These are phyloP conservation scores for Jaltomata sinuosa DNA, from an alignment of 257 asterid genomes.

Conservation along the genomic window DNA sequence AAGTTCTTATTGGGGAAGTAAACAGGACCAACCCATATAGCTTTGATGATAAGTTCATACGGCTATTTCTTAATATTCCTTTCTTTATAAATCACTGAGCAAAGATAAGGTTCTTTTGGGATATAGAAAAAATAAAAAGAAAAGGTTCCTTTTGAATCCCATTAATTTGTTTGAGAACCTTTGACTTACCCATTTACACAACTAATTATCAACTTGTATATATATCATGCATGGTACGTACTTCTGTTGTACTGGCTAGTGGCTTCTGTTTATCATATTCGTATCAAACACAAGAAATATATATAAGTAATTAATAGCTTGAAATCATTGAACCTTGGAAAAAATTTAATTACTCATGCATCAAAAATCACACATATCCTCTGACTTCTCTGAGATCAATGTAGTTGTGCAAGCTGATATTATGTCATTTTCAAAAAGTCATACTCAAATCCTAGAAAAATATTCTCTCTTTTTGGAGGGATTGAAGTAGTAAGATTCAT, in stretches of 20 bases:
- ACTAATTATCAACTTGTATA: neutral
- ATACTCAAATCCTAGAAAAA: neutral
- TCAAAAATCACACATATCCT: neutral
- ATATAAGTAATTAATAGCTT: neutral
- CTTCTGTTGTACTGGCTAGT: neutral
- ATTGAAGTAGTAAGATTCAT: constrained; percentile 51
- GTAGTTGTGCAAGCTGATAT: neutral
- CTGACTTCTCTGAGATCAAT: neutral
- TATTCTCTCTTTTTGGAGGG: constrained; percentile 11
- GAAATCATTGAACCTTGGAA: neutral
- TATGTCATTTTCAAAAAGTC: neutral
- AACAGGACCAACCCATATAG: neutral
- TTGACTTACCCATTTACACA: neutral
- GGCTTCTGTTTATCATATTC: neutral
- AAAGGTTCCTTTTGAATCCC: neutral
- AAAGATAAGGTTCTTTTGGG: neutral
- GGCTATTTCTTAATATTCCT: neutral
- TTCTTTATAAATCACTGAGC: neutral
- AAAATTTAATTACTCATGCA: too few relatives aligned
- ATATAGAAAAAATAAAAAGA: neutral
- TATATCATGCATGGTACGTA: neutral
- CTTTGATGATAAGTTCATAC: neutral
- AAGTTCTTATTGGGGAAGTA: neutral
- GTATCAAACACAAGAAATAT: neutral
- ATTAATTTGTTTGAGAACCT: neutral